phyloP scores from a whole-genome alignment of 1,284 basidiomycete species.

The Leccinum ponderosum region DNA sequence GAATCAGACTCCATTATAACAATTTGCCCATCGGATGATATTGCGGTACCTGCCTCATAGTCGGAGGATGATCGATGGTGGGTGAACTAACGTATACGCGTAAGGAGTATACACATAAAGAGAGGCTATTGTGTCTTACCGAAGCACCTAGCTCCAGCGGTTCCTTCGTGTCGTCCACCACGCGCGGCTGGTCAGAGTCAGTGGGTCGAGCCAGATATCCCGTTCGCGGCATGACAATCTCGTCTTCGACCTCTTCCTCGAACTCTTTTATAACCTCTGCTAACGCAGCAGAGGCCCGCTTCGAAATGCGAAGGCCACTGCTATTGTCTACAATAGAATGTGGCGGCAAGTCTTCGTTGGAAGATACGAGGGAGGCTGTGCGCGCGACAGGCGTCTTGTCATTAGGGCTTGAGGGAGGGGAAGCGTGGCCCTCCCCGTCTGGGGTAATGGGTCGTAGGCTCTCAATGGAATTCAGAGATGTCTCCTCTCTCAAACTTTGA shows the following conservation, averaged over 20 bases:
- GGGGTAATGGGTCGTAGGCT: constrained; percentile 53
- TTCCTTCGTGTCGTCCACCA: constrained; percentile 19
- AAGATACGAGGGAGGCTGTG: constrained; percentile 39
- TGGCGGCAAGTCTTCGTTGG: constrained; percentile 26
- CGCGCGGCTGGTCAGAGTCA: constrained; percentile 27
- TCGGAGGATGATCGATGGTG: constrained; percentile 33
- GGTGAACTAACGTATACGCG: constrained; percentile 15
- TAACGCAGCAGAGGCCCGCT: constrained; percentile 66
- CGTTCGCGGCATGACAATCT: constrained; percentile 71
- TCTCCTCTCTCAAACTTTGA: constrained; percentile 43
- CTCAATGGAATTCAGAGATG: constrained; percentile 45
- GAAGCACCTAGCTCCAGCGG: constrained; percentile 17
- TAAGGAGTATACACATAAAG: constrained; percentile 20
- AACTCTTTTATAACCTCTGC: constrained; percentile 73
- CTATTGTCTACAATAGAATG: constrained; percentile 29
- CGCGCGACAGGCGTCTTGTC: constrained; percentile 42
- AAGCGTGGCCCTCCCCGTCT: constrained; percentile 42
- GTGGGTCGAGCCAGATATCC: constrained; percentile 41
- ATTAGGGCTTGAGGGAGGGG: constrained; percentile 54
- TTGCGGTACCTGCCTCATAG: constrained; percentile 66
- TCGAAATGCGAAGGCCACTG: constrained; percentile 37
- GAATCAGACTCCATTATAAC: constrained; percentile 42
- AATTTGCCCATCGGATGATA: constrained; percentile 59
- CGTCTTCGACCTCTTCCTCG: constrained; percentile 66
- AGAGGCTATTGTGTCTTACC: constrained; percentile 22